Evolutionary conservation across 345 rosid genomes (phyloP), one percentile per base, ranked within the genome.

Genomic region (Salix dunnii): DNA sequence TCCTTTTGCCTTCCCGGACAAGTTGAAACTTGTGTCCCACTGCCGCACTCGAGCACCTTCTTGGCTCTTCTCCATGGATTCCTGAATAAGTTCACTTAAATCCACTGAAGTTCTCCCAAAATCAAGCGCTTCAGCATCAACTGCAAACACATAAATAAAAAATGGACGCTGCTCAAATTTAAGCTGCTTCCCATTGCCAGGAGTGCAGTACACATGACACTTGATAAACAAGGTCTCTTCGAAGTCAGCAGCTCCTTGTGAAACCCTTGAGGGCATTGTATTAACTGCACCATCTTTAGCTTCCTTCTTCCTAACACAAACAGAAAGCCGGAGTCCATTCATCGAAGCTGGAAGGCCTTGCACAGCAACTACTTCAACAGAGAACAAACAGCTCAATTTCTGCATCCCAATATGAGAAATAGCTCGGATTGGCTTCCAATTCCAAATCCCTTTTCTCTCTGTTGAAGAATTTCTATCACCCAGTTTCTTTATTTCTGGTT

Each of bases 251-350:
- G 89, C 88, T 11, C 92, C 98, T 72, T 91, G 93, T 11, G 97
- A 89, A 33, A 95, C 96, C 61, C 99, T 71, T 11, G 97, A 90
- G 0, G 99, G 99, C 98, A 95, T 93, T 1, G 99, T 93, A 70
- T 90, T 90, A 17, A 95, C 98, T 0, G 94, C 94, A 0, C 97
- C 91, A 1, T 93, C 97, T 76, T 88, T 93, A 0, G 89, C 85
- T 72, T 95, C 98, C 72, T 93, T 91, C 90, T 91, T 95, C 75
- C 96, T 78, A 14, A 93, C 92, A 62, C 92, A 91, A 69, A 93
- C 96, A 0, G 94, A 94, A 28, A 95, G 94, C 6, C 99, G 90
- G 48, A 95, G 88, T 3, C 99, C 99, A 51, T 91, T 95, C 98
- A 95, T 95, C 6, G 99, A 90, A 30, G 93, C 86, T 0, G 98